Conservation (phyloP, 257 asterid species). For the Gynochthodes officinalis region DNA sequence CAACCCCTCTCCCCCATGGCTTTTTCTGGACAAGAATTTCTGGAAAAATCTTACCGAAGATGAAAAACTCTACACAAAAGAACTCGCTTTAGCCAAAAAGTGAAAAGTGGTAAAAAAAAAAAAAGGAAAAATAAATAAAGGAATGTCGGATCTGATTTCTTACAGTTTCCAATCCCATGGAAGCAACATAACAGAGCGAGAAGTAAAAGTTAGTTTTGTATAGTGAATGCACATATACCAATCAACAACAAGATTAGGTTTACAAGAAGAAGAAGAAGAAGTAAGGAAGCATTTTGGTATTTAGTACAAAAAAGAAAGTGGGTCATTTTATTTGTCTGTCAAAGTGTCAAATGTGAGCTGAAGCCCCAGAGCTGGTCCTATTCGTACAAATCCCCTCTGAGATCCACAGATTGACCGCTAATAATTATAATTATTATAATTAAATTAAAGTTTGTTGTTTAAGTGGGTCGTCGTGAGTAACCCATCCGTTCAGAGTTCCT, state of each 20-base stretch:
- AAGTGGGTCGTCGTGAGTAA: not conserved
- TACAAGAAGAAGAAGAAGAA: not conserved
- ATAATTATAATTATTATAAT: not conserved
- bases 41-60: too few species aligned
- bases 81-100: not conserved
- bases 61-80: too few species aligned
- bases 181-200: not conserved
- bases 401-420: not conserved
- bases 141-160: not conserved
- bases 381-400: constrained; percentile 1
- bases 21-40: too few species aligned
- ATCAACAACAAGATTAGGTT: too few species aligned
- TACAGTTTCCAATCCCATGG: not conserved
- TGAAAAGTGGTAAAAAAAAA: not conserved
- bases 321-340: not conserved
- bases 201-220: too few species aligned
- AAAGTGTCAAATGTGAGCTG: not conserved
- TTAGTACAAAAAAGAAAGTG: not conserved
- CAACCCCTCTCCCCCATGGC: too few species aligned
- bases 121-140: not conserved
- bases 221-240: too few species aligned
- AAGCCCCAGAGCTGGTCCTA: constrained; percentile 1
- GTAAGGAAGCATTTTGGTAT: not conserved
- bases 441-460: not conserved
- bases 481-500: not conserved